These are phyloP conservation scores for Lactarius sanguifluus DNA, from an alignment of 768 basidiomycete genomes.

Conservation along the genomic window DNA sequence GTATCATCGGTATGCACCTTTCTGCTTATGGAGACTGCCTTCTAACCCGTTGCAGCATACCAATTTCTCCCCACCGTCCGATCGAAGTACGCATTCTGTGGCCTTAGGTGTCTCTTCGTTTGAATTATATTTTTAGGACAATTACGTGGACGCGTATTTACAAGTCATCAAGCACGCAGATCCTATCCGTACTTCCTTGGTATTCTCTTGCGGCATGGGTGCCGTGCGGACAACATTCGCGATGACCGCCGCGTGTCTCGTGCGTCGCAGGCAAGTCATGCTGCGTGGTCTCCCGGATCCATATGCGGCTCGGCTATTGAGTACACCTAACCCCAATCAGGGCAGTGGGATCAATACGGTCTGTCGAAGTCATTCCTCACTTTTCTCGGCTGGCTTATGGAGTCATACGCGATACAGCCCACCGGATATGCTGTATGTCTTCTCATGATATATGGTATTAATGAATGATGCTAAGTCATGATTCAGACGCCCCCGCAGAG, in stretches of 20 bases:
- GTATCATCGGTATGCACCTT: constrained; percentile 67
- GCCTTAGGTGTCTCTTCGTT: background rate
- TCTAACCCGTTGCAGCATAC: constrained; percentile 56
- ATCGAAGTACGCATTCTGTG: constrained; percentile 63
- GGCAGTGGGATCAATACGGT: constrained; percentile 53
- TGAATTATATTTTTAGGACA: constrained; percentile 54
- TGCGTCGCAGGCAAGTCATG: constrained; percentile 70
- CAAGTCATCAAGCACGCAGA: constrained; percentile 76
- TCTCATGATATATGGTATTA: background rate
- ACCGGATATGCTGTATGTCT: constrained; percentile 24
- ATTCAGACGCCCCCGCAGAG: constrained; percentile 21
- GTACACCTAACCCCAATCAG: constrained; percentile 26
- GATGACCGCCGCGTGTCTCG: constrained; percentile 90
- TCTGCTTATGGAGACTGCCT: constrained; percentile 9
- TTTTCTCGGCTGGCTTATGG: constrained; percentile 3
- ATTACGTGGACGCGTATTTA: constrained; percentile 93
- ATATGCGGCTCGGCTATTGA: constrained; percentile 49
- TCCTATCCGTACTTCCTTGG: constrained; percentile 76
- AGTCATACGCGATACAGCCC: constrained; percentile 26
- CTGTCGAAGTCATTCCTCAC: constrained; percentile 25
- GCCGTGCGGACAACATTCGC: constrained; percentile 95
- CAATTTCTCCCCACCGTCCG: constrained; percentile 90
- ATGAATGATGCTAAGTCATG: background rate
- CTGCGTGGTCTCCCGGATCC: constrained; percentile 72
- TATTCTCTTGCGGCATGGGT: constrained; percentile 97